Evolutionary conservation across 495 filamentous ascomycete genomes (phyloP), one percentile per base, ranked within the genome.

Genomic region (Lasiosphaeris hirsuta): DNA sequence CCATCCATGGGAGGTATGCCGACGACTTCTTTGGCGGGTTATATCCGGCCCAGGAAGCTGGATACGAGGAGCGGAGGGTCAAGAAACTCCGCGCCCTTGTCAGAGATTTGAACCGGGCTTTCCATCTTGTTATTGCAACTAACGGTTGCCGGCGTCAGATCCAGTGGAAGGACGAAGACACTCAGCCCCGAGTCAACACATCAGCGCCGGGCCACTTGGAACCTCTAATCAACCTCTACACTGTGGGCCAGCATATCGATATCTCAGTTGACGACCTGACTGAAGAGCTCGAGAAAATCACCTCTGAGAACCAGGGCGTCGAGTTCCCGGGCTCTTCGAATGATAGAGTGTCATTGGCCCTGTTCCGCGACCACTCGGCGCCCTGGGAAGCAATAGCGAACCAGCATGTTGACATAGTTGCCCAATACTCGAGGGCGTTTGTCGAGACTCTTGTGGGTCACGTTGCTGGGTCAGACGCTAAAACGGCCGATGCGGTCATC

Each of bases 1-100:
- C 66, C 0, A 45, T 72, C 8, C 62, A 62, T 0, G 72, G 72
- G 0, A 60, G 60, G 0, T 75, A 74, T 47, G 60, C 46, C 37
- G 61, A 71, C 41, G 10, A 45, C 0, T 73, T 74, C 60, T 73
- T 74, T 40, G 65, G 60, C 0, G 57, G 11, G 0, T n/a, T n/a
- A n/a, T n/a, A n/a, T n/a, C n/a, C n/a, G n/a, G 7, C 63, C 2
- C 11, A 58, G 39, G 18, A 55, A 2, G 42, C 41, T 1, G 41
- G 39, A 34, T 14, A 19, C 11, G 7, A 33, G 18, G 18, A 34
- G 4, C 18, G 10, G 6, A 40, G 53, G 8, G 42, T 7, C 3
- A 51, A 34, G 0, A 72, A 69, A 42, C 54, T 69, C 18, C 57
- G 69, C 0, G 67, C 69, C 1, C 23, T 53, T 23, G 36, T 72